Base-by-base conservation (phyloP, 805 yeast species). In the Peterozyma xylosa region DNA sequence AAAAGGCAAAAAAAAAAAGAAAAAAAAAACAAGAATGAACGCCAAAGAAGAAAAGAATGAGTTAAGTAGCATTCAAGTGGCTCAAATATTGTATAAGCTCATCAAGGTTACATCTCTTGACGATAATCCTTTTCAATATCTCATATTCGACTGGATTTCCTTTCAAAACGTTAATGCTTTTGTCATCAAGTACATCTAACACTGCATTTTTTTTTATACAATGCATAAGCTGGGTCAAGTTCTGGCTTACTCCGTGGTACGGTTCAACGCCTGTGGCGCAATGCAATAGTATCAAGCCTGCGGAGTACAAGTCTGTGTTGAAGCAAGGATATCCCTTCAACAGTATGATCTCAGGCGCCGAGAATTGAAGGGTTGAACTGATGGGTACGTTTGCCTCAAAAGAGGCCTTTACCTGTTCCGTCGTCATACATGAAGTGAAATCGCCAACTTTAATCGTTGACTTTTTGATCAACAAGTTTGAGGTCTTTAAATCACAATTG, bases 401-500 rank as follows among this genome's bases (percentile, higher is more conserved):
- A 9, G 18, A 18, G 32, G n/a, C 41, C n/a, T 39, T 45, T 15
- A 6, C 37, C 33, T 45, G 63, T 21, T 51, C 50, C 13, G 39
- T 39, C 18, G 46, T 42, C 32, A 48, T 50, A 14, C 71, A 63
- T 5, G 75, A 68, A 1, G 78, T 65, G 50, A 75, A 72, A 56
- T 75, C 81, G 30, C 68, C 68, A n/a, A 74, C 49, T 45, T 66
- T 68, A 48, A 71, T 68, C 5, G 43, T 42, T 5, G 55, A 47
- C 11, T 45, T 40, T 5, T 53, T 53, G 13, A 64, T 57, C 46
- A 73, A 53, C 9, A 74, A 53, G 50, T 74, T 74, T 38, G 68
- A 68, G 14, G 76, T 63, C 53, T 74, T 74, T 47, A 71, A 51
- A 50, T 74, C 80, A 49, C 75, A 65, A 47, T 74, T 78, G 13